Conservation (phyloP, 192 early-diverging fungal genomes). For the Coemansia sp. region DNA sequence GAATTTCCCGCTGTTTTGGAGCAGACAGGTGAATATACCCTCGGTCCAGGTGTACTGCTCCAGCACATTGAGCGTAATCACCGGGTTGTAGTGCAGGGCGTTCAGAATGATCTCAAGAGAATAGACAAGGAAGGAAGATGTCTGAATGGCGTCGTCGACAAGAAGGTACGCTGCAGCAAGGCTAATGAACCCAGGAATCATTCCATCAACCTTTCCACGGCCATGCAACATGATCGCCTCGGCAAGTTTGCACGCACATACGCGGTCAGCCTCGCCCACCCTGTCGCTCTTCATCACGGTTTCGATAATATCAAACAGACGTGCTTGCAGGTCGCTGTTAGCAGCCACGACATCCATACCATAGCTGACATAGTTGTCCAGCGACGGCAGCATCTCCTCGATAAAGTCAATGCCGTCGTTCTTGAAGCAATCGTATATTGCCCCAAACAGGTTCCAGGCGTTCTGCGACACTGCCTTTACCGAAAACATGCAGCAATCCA, state of each 20-base stretch:
- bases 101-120: slow-evolving; percentile 84
- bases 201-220: slow-evolving; percentile 76
- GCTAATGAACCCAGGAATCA: slow-evolving; percentile 70
- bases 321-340: slow-evolving; percentile 69
- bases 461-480: slow-evolving; percentile 78
- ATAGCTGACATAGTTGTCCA: slow-evolving; percentile 90
- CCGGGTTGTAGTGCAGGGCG: slow-evolving; percentile 85
- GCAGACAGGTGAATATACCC: slow-evolving; percentile 81
- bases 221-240: slow-evolving; percentile 86
- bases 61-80: slow-evolving; percentile 70
- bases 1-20: slow-evolving; percentile 72
- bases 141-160: slow-evolving; percentile 64
- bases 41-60: slow-evolving; percentile 78
- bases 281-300: slow-evolving; percentile 80
- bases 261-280: slow-evolving; percentile 76
- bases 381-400: slow-evolving; percentile 86
- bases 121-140: slow-evolving; percentile 71
- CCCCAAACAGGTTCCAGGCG: slow-evolving; percentile 83
- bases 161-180: slow-evolving; percentile 69
- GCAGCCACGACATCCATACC: slow-evolving; percentile 77
- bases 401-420: slow-evolving; percentile 83
- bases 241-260: slow-evolving; percentile 80
- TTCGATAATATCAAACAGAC: slow-evolving; percentile 84
- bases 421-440: slow-evolving; percentile 80
- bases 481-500: slow-evolving; percentile 87